phyloP scores from a whole-genome alignment of 1,139 yeast species.

The Magnusiomyces tetraspermus region DNA sequence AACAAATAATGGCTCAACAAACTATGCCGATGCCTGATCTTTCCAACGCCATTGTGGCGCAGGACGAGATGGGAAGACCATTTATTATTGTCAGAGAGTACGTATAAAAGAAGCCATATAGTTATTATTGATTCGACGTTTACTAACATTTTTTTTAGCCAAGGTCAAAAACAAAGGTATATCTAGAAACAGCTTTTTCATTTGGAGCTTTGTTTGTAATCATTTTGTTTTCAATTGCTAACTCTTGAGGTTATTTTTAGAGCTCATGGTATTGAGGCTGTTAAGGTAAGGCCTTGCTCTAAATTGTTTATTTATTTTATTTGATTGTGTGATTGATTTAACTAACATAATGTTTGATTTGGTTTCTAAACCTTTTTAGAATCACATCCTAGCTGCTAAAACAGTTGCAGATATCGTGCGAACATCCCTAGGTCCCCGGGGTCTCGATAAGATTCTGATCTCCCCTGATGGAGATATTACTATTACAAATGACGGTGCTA shows the following conservation, averaged over 20 bases:
- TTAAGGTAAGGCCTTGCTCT: constrained; percentile 40
- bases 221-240: too few species aligned
- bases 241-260: too few species aligned
- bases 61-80: constrained; percentile 98
- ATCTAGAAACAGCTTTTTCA: too few species aligned
- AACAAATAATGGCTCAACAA: constrained; percentile 14
- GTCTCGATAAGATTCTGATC: constrained; percentile 84
- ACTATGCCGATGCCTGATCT: constrained; percentile 75
- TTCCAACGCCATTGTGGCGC: constrained; percentile 97
- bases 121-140: background rate
- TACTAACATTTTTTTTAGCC: constrained; percentile 29
- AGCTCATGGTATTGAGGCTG: constrained; percentile 88
- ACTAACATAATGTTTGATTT: too few species aligned
- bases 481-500: constrained; percentile 97
- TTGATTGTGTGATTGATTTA: too few species aligned
- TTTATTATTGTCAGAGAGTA: constrained; percentile 95
- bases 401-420: constrained; percentile 87
- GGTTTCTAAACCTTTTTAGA: background rate
- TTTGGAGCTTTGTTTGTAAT: too few species aligned
- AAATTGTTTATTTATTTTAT: background rate
- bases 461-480: constrained; percentile 95
- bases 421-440: constrained; percentile 94
- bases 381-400: constrained; percentile 87
- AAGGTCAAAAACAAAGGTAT: constrained; percentile 69
- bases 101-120: constrained; percentile 62